Conservation (phyloP, 768 basidiomycete species). For the Brasilioporus rufonigricans region DNA sequence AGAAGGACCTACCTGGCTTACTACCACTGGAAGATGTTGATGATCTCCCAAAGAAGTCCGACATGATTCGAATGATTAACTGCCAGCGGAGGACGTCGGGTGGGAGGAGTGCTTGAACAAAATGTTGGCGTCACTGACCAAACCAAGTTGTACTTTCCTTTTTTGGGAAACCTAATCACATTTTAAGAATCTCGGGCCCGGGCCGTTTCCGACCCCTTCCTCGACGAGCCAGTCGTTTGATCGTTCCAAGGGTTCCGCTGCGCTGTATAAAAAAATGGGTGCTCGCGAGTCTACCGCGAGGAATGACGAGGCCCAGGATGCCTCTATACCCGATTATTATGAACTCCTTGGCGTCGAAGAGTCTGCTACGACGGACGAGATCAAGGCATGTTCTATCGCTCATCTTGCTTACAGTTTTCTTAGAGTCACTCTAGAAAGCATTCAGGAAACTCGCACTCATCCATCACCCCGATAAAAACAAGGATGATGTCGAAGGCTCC, state of each 20-base stretch:
- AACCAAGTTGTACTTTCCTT: background rate
- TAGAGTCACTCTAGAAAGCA: slow-evolving; percentile 51
- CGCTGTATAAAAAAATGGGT: slow-evolving; percentile 51
- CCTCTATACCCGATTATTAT: slow-evolving; percentile 66
- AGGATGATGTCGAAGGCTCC: slow-evolving; percentile 76
- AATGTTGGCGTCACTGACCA: background rate
- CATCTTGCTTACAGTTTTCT: slow-evolving; percentile 1
- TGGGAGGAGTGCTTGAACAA: background rate
- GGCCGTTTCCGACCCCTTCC: background rate
- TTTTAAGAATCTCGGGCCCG: background rate
- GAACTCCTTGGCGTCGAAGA: slow-evolving; percentile 78
- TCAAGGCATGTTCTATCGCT: slow-evolving; percentile 54
- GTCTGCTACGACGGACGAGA: slow-evolving; percentile 81
- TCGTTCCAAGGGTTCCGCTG: background rate
- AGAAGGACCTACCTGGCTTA: slow-evolving; percentile 24
- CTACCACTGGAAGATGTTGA: slow-evolving; percentile 32
- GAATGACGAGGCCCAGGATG: slow-evolving; percentile 24
- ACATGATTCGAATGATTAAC: slow-evolving; percentile 34
- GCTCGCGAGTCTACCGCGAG: slow-evolving; percentile 60
- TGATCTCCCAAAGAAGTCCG: slow-evolving; percentile 50
- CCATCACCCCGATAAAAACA: slow-evolving; percentile 89
- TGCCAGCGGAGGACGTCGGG: background rate
- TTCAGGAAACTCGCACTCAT: slow-evolving; percentile 83
- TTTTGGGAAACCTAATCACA: slow-evolving; percentile 10
- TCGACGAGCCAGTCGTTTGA: background rate